Base-by-base conservation (phyloP, 768 basidiomycete genomes). In the Mycena venus region DNA sequence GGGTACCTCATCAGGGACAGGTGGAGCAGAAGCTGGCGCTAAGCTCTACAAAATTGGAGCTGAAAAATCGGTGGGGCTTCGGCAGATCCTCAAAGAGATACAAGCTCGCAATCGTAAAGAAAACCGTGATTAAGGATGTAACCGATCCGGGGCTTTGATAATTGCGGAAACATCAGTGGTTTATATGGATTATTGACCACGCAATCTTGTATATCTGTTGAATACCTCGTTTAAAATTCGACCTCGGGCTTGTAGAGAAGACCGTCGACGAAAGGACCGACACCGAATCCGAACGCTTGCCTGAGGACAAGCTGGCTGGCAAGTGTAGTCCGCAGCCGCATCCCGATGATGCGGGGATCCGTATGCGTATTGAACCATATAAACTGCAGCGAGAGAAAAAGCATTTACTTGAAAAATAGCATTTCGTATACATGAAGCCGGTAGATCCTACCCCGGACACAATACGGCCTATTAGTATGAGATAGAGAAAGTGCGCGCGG, bases 221-320 rank as follows among this genome's bases (percentile, higher is more conserved):
- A 89, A 90, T 19, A 89, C 73, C 0, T 80, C 56, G 68, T 83
- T 88, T 17, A 71, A 66, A 77, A 89, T 88, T 2, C 88, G 34
- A 89, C 72, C n/a, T n/a, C 88, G 34, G 89, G 72, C 60, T 85
- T 89, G 79, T 86, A 90, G 69, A 89, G 73, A 5, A 89, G 62
- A 17, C 89, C 90, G n/a, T 88, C 87, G 10, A 86, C 68, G 80
- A 89, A 89, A 2, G 89, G 89, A 0, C 89, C 89, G 3, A 85
- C 79, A 61, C 81, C 87, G 83, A 90, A 85, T 9, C 89, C 88
- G 0, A 85, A 66, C 7, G 85, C 86, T 74, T 90, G 89, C 2
- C 86, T 85, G 0, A 89, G 80, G 12, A 90, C 88, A 27, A 88
- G 77, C 86, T 86, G 89, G 10, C 87, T 86, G 8, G 86, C 87